Evolutionary conservation across 495 filamentous ascomycete species (phyloP), one percentile per base, ranked within the genome.

Genomic region (Neurospora intermedia): DNA sequence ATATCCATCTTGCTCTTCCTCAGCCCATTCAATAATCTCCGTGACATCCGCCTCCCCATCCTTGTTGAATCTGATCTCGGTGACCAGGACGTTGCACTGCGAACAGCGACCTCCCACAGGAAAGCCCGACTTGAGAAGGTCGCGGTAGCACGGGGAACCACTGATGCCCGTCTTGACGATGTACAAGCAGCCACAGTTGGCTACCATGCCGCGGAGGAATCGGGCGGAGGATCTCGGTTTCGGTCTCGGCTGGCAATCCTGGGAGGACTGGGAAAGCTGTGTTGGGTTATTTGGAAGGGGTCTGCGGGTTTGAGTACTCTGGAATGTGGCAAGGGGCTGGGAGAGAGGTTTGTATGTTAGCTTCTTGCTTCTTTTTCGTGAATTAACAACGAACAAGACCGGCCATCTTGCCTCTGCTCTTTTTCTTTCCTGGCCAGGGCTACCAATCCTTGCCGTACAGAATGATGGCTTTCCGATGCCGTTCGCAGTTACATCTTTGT

Each of bases 71-170:
- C 48, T 11, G 6, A 59, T 59, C 20, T 59, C 48, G 11, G 48
- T 59, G 0, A 59, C 48, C 13, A 59, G 48, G 11, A 59, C 20
- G 2, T 27, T 23, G 2, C 48, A 59, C 20, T 3, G 5, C 48
- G 10, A 11, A 15, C 48, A 59, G 5, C 48, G 20, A 59, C 5
- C 10, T 7, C 2, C 4, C 48, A 27, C 0, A 3, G 27, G 54
- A 6, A 66, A 38, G 31, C 54, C 54, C 15, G 54, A 27, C 11
- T 18, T 3, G 6, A 0, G 23, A 13, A 66, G 23, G 27, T 38
- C 1, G 1, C 1, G 0, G 54, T 1, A 27, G 3, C 0, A 4
- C 6, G 54, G 13, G 11, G 1, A 1, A 6, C 23, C 23, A 6
- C 7, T 18, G 11, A 9, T 16, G 6, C 27, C 23, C 7, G 13